Evolutionary conservation across 306 rosid species (phyloP).

Genomic region (Cicer bijugum): DNA sequence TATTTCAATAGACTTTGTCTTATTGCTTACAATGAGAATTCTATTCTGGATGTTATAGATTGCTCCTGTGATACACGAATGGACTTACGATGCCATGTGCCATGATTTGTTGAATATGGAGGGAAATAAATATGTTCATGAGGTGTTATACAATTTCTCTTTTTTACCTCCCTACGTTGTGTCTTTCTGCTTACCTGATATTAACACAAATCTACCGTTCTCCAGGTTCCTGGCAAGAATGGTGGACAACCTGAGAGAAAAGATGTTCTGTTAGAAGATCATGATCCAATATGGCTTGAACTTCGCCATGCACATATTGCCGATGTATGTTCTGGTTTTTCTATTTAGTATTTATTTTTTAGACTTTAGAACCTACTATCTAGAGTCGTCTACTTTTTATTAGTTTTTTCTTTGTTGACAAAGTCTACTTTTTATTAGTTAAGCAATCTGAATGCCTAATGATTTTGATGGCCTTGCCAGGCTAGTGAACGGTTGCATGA

Average conservation of each 20-base stretch:
- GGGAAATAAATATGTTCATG: conserved; percentile 88
- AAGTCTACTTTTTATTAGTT: conserved; percentile 22
- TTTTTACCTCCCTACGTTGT: conserved; percentile 28
- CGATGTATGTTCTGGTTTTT: conserved; percentile 61
- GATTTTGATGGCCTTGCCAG: conserved; percentile 61
- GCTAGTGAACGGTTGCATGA: conserved; percentile 92
- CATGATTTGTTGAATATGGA: conserved; percentile 87
- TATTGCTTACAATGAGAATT: conserved; percentile 49
- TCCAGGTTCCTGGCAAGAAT: conserved; percentile 76
- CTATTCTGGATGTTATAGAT: conserved; percentile 65
- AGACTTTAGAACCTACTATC: conserved; percentile 5
- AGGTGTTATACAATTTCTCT: conserved; percentile 53
- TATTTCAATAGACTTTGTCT: conserved; percentile 25
- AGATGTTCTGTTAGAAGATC: conserved; percentile 91
- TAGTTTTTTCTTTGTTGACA: background rate
- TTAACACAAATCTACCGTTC: conserved; percentile 36
- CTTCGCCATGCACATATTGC: conserved; percentile 97
- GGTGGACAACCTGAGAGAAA: conserved; percentile 83
- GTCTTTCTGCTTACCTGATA: conserved; percentile 28
- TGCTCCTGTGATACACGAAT: conserved; percentile 93
- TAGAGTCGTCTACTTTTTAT: conserved; percentile 30
- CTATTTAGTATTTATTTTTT: conserved; percentile 20
- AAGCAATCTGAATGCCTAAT: conserved; percentile 27
- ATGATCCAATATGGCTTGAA: conserved; percentile 97
- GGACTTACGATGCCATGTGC: conserved; percentile 98